Evolutionary conservation across 495 filamentous ascomycete genomes (phyloP), one percentile per base, ranked within the genome.

Genomic region (Neurospora sp.): DNA sequence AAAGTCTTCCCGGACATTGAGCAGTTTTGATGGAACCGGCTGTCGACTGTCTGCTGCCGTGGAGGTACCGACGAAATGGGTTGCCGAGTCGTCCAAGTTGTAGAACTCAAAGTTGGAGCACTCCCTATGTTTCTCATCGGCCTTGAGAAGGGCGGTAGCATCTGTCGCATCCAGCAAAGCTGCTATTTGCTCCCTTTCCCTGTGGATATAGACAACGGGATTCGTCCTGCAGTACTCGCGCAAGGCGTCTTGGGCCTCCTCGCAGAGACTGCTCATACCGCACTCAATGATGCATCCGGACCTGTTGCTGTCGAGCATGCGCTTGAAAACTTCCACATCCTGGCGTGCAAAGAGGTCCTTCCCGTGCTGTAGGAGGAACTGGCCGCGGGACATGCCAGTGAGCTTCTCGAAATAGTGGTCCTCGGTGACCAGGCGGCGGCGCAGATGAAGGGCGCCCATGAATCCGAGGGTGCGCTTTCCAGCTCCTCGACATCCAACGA

Each of bases 21-120:
- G 91, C 22, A 96, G 81, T 68, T 89, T 92, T 74, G 81, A 75
- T 75, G 87, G 80, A 79, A 87, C 75, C 71, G 73, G 74, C 73
- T 81, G 46, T 72, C 79, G 72, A 73, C 81, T 75, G 16, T 85
- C 80, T 4, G 81, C 69, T 20, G 79, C 79, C 39, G 77, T 77
- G 70, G 44, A 75, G 5, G 73, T 75, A 74, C 79, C 84, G 18
- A 59, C 27, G 38, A 59, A 27, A 12, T 22, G 31, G 3, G 71
- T 12, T 16, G 70, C 44, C 18, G 76, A 76, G 76, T 90, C 82
- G 75, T 82, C 88, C 48, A 93, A 79, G 75, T 96, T 96, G 83
- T 90, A 94, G 76, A 90, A 94, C 78, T 94, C 92, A 44, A 91
- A 88, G 77, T 94, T 94, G 9, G 92, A 92, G 80, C 91, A 94